Evolutionary conservation across 129 eudicot species (phyloP).

Genomic region (Dittrichia graveolens): DNA sequence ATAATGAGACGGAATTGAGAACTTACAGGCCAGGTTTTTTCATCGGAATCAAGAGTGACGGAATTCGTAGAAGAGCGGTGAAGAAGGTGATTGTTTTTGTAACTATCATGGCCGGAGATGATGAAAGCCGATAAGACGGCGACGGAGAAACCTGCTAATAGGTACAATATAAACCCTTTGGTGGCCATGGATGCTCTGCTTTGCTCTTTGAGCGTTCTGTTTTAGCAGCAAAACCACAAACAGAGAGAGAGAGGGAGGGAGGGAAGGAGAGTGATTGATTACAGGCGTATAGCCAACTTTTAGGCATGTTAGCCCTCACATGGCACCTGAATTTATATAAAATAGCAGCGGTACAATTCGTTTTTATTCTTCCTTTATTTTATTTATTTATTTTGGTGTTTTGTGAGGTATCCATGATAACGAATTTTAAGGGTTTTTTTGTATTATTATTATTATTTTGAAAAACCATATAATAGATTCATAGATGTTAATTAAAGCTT

Average conservation of each 20-base stretch:
- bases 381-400: background rate
- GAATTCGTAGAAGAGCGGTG: slow-evolving; percentile 29
- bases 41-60: slow-evolving; percentile 31
- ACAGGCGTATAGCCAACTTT: slow-evolving; percentile 20
- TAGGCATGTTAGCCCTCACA: slow-evolving; percentile 42
- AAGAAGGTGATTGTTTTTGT: slow-evolving; percentile 20
- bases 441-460: too few relatives aligned
- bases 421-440: too few relatives aligned
- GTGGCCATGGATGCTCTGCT: slow-evolving; percentile 55
- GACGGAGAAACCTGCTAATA: slow-evolving; percentile 60
- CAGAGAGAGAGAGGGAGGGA: background rate
- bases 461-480: too few relatives aligned
- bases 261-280: background rate
- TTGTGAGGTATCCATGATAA: too few relatives aligned
- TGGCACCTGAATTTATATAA: slow-evolving; percentile 33
- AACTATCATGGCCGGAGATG: slow-evolving; percentile 35
- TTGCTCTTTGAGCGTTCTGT: slow-evolving; percentile 4
- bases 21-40: slow-evolving; percentile 85
- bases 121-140: slow-evolving; percentile 58
- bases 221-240: background rate
- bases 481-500: too few relatives aligned
- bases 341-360: background rate
- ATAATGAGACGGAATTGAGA: background rate
- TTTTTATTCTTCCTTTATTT: background rate
- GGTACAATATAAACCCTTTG: slow-evolving; percentile 56